Base-by-base conservation (phyloP, 2,329 filamentous ascomycete genomes). In the Akanthomyces lecanii region DNA sequence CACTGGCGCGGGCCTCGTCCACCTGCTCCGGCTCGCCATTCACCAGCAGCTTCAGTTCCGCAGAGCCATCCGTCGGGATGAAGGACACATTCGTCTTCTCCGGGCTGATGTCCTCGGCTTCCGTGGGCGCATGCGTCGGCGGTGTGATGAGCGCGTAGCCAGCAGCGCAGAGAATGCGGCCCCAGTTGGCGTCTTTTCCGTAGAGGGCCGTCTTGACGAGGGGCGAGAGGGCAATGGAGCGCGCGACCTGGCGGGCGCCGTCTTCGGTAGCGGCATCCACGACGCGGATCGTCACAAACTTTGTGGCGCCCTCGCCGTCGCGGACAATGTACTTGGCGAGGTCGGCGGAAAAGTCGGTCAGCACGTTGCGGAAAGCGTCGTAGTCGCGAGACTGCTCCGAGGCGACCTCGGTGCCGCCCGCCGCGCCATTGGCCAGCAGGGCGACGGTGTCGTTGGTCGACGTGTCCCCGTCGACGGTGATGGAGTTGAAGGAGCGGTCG, bases 101-200 rank as follows among this genome's bases (percentile, higher is more conserved):
- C 0, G 89, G 89, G 0, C 84, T 77, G 59, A 95, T 84, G 52
- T 86, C 85, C 1, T 81, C 79, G 1, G 89, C 85, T 1, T 88
- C 85, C 63, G 81, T 84, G 45, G 79, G 74, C n/a, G 80, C 76
- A 69, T 80, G 75, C 1, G 82, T 84, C 0, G 84, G 85, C 67
- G 85, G 83, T 2, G 82, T 84, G 65, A 88, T 81, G 53, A 86
- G 77, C 16, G 86, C 81, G 73, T 98, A 98, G 3, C 95, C 95
- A 5, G 93, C 92, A 0, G 95, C 94, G 75, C 95, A 98, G 33
- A 98, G 83, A 66, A 99, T 96, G 61, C 95, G 92, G 40, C 95
- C 95, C 95, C 95, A 99, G 81, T 99, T 99, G 21, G 95, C 95
- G 74, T 99, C 95, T 74, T 92, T 92, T 67, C 95, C 95, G 76